Evolutionary conservation across 768 basidiomycete species (phyloP).

Genomic region (Rhizopogon vesiculosus): DNA sequence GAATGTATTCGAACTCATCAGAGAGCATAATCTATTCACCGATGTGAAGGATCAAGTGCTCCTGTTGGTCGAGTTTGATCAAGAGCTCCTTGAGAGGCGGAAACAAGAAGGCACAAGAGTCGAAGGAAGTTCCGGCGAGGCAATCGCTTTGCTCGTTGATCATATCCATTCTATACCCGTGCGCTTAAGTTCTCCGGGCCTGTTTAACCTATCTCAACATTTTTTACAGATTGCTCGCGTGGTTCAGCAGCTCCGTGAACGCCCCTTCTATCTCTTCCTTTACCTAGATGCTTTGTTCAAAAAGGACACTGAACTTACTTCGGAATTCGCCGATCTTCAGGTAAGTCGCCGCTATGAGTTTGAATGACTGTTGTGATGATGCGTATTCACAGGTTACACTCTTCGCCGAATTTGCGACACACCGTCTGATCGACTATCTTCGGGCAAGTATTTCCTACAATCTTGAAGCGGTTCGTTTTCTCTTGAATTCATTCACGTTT

Average conservation of each 20-base stretch:
- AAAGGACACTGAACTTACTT: constrained; percentile 77
- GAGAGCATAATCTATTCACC: constrained; percentile 90
- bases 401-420: constrained; percentile 83
- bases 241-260: constrained; percentile 75
- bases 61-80: constrained; percentile 90
- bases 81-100: constrained; percentile 69
- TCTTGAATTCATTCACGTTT: not conserved
- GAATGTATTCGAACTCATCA: constrained; percentile 91
- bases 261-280: constrained; percentile 82
- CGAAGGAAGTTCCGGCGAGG: constrained; percentile 55
- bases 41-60: constrained; percentile 93
- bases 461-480: constrained; percentile 62
- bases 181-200: constrained; percentile 18
- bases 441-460: constrained; percentile 89
- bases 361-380: not conserved
- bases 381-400: constrained; percentile 61
- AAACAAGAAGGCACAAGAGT: constrained; percentile 35
- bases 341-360: constrained; percentile 29
- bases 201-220: not conserved
- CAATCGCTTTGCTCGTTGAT: constrained; percentile 84
- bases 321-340: constrained; percentile 83
- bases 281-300: constrained; percentile 89
- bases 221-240: constrained; percentile 71
- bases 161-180: constrained; percentile 97
- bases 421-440: constrained; percentile 83